Base-by-base conservation (phyloP, 2,329 filamentous ascomycete species). In the Dactylellina drechsleri region DNA sequence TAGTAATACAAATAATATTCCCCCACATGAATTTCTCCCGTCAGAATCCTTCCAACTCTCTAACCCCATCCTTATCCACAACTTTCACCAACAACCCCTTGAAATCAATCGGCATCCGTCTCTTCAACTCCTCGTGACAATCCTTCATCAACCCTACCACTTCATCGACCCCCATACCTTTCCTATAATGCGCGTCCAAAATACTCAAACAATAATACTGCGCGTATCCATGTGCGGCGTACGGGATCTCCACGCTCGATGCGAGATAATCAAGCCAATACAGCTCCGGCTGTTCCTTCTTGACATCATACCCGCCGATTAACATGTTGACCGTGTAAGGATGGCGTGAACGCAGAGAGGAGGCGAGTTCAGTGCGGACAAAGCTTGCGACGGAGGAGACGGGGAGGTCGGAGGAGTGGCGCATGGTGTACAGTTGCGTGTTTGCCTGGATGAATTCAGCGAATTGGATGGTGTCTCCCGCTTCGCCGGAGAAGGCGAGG, bases 381-480 rank as follows among this genome's bases (percentile, higher is more conserved):
- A 97, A 99, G 85, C 92, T 90, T 77, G 93, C 92, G 66, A 97
- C 90, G 45, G 92, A 95, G 41, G 90, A 90, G 8, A 95, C 94
- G 52, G 92, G 92, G 76, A 99, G 89, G 81, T 97, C 92, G 81
- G 91, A 91, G 83, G 93, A 91, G 83, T 98, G 98, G 81, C 96
- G 92, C 93, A 98, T 99, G 79, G 92, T 93, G 85, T 99, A 99
- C 81, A 99, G 91, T 84, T 97, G 92, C 77, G 95, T 90, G 83
- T 99, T 99, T 82, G 94, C 93, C 88, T 98, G 93, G 83, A 99
- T 96, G 85, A 94, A 99, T 85, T 99, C 95, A 82, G 96, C 92
- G 83, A 99, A 99, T 90, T 99, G 94, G 77, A 98, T 93, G 97
- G 82, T 71, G 54, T 12, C 66, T 26, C 80, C 95, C 76, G 96